Evolutionary conservation across 805 yeast species (phyloP), one percentile per base, ranked within the genome.

Genomic region (Ogataea pini): DNA sequence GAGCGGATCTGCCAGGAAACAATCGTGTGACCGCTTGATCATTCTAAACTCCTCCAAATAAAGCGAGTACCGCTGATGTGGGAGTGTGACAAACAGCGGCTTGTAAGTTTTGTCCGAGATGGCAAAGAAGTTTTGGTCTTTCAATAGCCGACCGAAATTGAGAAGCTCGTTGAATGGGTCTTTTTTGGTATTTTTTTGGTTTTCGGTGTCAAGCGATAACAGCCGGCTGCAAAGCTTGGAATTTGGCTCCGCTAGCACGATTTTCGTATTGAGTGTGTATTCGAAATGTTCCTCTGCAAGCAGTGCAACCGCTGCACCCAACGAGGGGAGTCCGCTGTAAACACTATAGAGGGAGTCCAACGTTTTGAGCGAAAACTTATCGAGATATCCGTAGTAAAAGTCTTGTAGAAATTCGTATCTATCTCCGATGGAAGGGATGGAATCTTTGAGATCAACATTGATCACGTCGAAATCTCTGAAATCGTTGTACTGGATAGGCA

Each of bases 221-320:
- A 59, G 50, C 18, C 57, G 48, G 12, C 59, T 43, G 48, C 56
- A 68, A 1, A 62, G 55, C 1, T 48, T 28, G 4, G 46, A 25
- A 31, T 56, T 69, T 3, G 89, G 89, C 34, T 69, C 72, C n/a
- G 82, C 66, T 6, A 83, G 84, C 83, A 84, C 82, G 5, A 84
- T 60, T 51, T 78, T 79, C 36, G 75, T 72, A 0, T 71, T 73
- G 52, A 74, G 47, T 44, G 50, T 36, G 36, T 63, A 55, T 10
- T 46, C 31, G 1, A 46, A 20, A 19, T 45, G 38, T 37, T 44
- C 36, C 33, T 48, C 33, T 25, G 44, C 31, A 63, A 62, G 33
- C 53, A 49, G 20, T 28, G 48, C 42, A 7, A 55, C 29, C 2
- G 54, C 27, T 22, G 54, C 36, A 12, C 50, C 59, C 42, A 65